These are phyloP conservation scores for Epichloe typhina DNA, from an alignment of 2,329 filamentous ascomycete species.

Conservation along the genomic window DNA sequence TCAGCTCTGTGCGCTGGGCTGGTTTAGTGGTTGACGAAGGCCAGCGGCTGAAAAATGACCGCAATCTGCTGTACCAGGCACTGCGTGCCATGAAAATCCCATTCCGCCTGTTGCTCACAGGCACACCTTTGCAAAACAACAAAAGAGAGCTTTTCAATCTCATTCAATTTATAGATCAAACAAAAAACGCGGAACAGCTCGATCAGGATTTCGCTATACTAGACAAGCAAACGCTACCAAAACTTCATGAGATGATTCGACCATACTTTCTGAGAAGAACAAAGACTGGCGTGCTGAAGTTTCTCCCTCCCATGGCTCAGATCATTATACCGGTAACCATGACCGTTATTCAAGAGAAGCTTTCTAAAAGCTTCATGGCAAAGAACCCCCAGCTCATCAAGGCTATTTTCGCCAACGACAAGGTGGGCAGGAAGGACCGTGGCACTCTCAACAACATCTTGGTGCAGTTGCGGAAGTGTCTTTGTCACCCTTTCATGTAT, in stretches of 20 bases:
- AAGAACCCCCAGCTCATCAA: constrained; percentile 83
- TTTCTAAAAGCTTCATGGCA: constrained; percentile 85
- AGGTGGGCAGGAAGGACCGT: constrained; percentile 56
- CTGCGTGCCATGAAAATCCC: constrained; percentile 62
- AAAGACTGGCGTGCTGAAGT: constrained; percentile 80
- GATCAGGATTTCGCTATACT: constrained; percentile 68
- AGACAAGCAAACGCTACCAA: constrained; percentile 66
- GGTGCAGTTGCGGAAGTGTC: constrained; percentile 85
- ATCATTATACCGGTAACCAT: constrained; percentile 95
- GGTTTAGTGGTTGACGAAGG: constrained; percentile 90
- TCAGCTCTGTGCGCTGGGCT: constrained; percentile 66
- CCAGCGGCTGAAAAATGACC: constrained; percentile 88
- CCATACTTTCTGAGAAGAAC: constrained; percentile 61
- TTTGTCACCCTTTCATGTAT: constrained; percentile 95
- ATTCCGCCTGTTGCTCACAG: constrained; percentile 78
- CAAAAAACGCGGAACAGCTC: constrained; percentile 53
- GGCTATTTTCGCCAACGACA: constrained; percentile 63
- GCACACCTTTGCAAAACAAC: constrained; percentile 91
- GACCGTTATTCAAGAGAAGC: constrained; percentile 82
- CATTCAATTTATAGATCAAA: constrained; percentile 80
- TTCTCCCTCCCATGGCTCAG: constrained; percentile 84
- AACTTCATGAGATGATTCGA: constrained; percentile 73
- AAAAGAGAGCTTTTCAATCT: constrained; percentile 90
- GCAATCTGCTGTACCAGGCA: constrained; percentile 65
- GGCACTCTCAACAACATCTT: constrained; percentile 86